Evolutionary conservation across 805 yeast genomes (phyloP), one percentile per base, ranked within the genome.

Genomic region (Metschnikowia baotianmanensis): DNA sequence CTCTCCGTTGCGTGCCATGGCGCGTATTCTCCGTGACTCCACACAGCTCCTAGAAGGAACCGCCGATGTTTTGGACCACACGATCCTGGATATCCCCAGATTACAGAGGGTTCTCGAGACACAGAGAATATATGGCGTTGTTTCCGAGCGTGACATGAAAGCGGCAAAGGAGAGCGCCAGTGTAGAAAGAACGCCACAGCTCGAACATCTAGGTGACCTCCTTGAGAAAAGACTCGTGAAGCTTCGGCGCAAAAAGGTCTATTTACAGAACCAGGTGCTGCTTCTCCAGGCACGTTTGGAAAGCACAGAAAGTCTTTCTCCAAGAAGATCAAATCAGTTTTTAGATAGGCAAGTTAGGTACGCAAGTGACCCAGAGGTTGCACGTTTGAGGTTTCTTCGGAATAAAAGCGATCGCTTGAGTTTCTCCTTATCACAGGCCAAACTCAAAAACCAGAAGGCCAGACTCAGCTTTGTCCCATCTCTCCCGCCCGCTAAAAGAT

Each of bases 71-170:
- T 52, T 74, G 5, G 70, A 59, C 38, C 49, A 60, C 3, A 56
- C 67, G 3, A 63, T 71, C 3, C 56, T 59, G 9, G 78, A 76
- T 45, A 63, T 69, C 13, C 52, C 65, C 1, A 48, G 76, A 6
- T 54, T 74, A 26, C 61, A 59, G 27, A 56, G 54, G 17, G 67
- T 76, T 6, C 58, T 77, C n/a, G 50, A 59, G 15, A 73, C 77
- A 6, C 60, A 62, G 30, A 63, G 71, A 25, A 74, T 76, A 17
- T 77, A 75, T 57, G 77, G 77, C 5, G 55, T 76, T 10, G 69
- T 76, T 0, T 78, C 81, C 0, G 78, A 75, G 46, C 56, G 59
- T 40, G 78, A 76, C 39, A 53, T 76, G 19, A 58, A 54, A 7
- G 63, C 58, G 31, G 43, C 43, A 17, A 67, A 67, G 35, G 57